phyloP scores from a whole-genome alignment of 179 eudicot genomes.

The Camellia oleifera region DNA sequence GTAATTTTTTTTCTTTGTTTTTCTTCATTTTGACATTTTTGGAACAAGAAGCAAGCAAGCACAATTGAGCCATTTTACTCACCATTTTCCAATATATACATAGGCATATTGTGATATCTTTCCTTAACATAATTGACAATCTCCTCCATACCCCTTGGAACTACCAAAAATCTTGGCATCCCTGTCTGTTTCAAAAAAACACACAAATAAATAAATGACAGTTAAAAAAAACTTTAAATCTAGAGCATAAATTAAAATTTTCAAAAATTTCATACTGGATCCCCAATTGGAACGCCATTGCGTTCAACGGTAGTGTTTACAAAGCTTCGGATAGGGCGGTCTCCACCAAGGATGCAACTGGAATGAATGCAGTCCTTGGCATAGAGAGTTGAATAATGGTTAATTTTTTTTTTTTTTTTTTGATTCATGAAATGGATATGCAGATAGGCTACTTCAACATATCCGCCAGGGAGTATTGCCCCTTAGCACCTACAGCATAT shows the following conservation, averaged over 20 bases:
- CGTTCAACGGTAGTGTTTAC: conserved; percentile 25
- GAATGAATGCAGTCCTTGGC: conserved; percentile 66
- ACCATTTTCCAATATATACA: conserved; percentile 79
- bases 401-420: no score
- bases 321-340: conserved; percentile 55
- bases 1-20: no score
- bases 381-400: conserved; percentile 52
- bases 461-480: no score
- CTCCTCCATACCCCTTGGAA: conserved; percentile 77
- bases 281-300: conserved; percentile 63
- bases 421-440: no score
- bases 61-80: conserved; percentile 3
- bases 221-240: neutral
- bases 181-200: conserved; percentile 40
- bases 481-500: no score
- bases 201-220: neutral
- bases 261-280: conserved; percentile 35
- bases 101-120: conserved; percentile 55
- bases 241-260: neutral
- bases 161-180: conserved; percentile 41
- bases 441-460: no score
- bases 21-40: neutral
- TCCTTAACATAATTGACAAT: conserved; percentile 35
- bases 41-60: neutral
- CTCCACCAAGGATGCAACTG: conserved; percentile 30